Base-by-base conservation (phyloP, 225 moss, liverwort and hornwort genomes). In the Bryoerythrophyllum caledonicum region DNA sequence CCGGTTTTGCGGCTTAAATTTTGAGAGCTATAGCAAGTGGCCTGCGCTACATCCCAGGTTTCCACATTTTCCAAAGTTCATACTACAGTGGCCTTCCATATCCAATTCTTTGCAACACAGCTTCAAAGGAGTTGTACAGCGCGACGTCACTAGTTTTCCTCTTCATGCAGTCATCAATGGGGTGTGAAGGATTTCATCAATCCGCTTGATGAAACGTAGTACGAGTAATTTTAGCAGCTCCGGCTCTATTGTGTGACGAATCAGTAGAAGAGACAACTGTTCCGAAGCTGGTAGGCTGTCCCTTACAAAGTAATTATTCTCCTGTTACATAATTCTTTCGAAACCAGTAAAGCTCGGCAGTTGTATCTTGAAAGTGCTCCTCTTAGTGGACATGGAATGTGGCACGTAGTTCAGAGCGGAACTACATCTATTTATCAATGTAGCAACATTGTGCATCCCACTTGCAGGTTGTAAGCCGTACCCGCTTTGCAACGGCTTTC, bases 11-110 rank as follows among this genome's bases (percentile, higher is more conserved):
- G 51, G 80, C 60, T 71, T 43, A 81, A 81, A 0, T 79, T 84
- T 87, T 84, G 81, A 79, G 70, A 75, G 64, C 68, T 72, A 57
- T 28, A 76, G 73, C 24, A 73, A 34, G 76, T 69, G 72, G 10
- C 67, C 60, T 65, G 15, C 74, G 53, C 60, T 70, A 32, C 65
- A 43, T 59, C 76, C 80, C 59, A 71, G 65, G 63, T 78, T n/a
- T 10, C 44, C 55, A 73, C 81, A 55, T 81, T 87, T 87, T 76
- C 59, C 70, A 15, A 48, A 62, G 70, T 59, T 64, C 40, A 34
- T 59, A 37, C 54, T 30, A 8, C 5, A 66, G n/a, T 77, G 71
- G 64, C 49, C 65, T 38, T 74, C 43, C 64, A 70, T 79, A 60
- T 27, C 65, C 63, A 60, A 66, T 67, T 74, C 66, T 35, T 41